Evolutionary conservation across 2,329 filamentous ascomycete species (phyloP).

Genomic region (Nemania sp.): DNA sequence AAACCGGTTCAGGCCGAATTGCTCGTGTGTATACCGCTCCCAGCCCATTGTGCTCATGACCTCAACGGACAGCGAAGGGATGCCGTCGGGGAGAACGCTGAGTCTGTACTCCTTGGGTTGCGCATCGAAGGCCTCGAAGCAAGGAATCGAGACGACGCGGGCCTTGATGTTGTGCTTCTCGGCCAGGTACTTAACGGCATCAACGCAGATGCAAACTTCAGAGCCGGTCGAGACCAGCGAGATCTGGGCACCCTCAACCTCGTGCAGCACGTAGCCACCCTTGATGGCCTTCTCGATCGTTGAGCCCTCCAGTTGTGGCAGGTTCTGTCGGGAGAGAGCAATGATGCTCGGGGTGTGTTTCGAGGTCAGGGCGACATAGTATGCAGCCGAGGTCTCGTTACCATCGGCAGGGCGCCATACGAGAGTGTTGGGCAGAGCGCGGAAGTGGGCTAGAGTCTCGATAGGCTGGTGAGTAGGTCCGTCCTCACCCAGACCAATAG

Average conservation of each 20-base stretch:
- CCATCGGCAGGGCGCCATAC: slow-evolving; percentile 98
- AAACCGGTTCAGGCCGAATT: slow-evolving; percentile 99
- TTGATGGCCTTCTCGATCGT: slow-evolving; percentile 87
- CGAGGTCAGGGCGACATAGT: slow-evolving; percentile 91
- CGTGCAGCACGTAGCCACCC: slow-evolving; percentile 90
- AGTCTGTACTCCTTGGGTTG: slow-evolving; percentile 96
- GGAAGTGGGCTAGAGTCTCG: slow-evolving; percentile 97
- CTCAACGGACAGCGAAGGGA: slow-evolving; percentile 91
- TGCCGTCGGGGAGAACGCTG: slow-evolving; percentile 88
- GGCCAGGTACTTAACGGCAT: slow-evolving; percentile 87
- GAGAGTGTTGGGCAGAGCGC: slow-evolving; percentile 98
- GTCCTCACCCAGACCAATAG: slow-evolving; percentile 98
- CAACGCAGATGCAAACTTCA: slow-evolving; percentile 90
- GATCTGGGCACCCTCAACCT: slow-evolving; percentile 80
- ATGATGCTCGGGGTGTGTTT: slow-evolving; percentile 91
- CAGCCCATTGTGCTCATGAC: slow-evolving; percentile 97
- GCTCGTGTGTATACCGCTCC: slow-evolving; percentile 99
- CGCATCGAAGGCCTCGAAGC: slow-evolving; percentile 93
- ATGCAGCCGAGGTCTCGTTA: slow-evolving; percentile 97
- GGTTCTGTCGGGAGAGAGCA: slow-evolving; percentile 95
- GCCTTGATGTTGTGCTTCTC: slow-evolving; percentile 86
- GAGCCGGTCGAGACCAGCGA: slow-evolving; percentile 95
- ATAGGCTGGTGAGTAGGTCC: slow-evolving; percentile 99
- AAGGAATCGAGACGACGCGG: slow-evolving; percentile 93
- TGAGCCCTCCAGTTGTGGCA: slow-evolving; percentile 94